Base-by-base conservation (phyloP, 352 stramenopile species). In the Globisporangium perplexum region DNA sequence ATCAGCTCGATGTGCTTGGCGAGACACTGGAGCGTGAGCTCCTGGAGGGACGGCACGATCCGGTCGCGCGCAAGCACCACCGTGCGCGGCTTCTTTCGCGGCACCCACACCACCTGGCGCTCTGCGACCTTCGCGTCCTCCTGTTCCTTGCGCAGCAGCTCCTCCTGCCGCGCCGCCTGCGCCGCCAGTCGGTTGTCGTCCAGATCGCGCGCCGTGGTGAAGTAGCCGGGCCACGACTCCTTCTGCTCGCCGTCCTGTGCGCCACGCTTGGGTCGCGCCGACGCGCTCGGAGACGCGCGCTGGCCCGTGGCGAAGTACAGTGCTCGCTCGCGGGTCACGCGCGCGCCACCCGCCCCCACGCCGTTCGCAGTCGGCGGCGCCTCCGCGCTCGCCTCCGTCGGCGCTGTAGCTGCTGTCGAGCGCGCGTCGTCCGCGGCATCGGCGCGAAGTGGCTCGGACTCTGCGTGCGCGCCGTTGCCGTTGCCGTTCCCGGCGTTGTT, bases 221-320 rank as follows among this genome's bases (percentile, higher is more conserved):
- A 91, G 66, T 91, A 91, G n/a, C 83, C 83, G 3, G 83, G 83
- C 79, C 79, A 93, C 17, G 78, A 63, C 50, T 82, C 67, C 33
- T 54, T 54, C 22, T 50, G 55, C 52, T 30, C 48, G 15, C 31
- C 62, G 39, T 18, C 31, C 22, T 22, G 26, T n/a, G 47, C 8
- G 22, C 23, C 8, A 26, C 38, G 20, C 35, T 49, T 11, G 24
- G 51, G 1, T 24, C 45, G 33, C 22, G 26, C 26, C 26, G 46
- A 38, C n/a, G 41, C 30, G 44, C 28, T 36, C n/a, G 51, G 8
- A 6, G 50, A 33, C 7, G 55, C 46, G 7, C 55, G 43, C 12
- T 61, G 48, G 0, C 64, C 65, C 18, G 69, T 83, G 31, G 72
- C 72, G 36, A 83, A 83, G 58, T 66, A 83, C 22, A 74, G 55